These are phyloP conservation scores for Diaporthe ilicicola DNA, from an alignment of 2,329 filamentous ascomycete genomes.

Conservation along the genomic window DNA sequence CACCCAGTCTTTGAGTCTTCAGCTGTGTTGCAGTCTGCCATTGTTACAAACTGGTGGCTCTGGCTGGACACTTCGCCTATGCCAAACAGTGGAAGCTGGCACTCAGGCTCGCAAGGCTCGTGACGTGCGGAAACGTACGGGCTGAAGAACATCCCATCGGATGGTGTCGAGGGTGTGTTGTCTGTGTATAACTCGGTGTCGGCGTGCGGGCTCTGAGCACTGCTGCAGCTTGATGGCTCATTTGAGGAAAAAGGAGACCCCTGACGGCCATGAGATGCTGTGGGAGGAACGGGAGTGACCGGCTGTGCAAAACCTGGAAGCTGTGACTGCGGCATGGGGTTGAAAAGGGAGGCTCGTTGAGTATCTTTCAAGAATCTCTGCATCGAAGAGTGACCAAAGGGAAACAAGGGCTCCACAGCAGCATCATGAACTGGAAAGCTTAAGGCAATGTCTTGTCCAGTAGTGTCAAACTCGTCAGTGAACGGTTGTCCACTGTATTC, in stretches of 20 bases:
- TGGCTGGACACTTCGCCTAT: constrained; percentile 38
- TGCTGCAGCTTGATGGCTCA: constrained; percentile 47
- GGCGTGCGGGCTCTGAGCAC: constrained; percentile 47
- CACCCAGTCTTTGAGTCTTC: constrained; percentile 41
- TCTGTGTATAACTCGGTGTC: constrained; percentile 50
- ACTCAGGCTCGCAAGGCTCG: constrained; percentile 39
- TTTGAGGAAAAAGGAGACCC: constrained; percentile 50
- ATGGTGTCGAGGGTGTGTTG: constrained; percentile 48
- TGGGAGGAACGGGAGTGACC: constrained; percentile 33
- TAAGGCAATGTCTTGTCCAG: neutral
- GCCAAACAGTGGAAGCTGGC: constrained; percentile 42
- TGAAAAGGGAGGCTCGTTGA: constrained; percentile 40
- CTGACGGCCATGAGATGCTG: constrained; percentile 39
- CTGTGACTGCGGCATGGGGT: constrained; percentile 33
- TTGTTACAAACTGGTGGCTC: constrained; percentile 43
- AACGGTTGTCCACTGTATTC: constrained; percentile 8
- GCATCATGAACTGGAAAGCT: constrained; percentile 33
- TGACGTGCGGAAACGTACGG: constrained; percentile 38
- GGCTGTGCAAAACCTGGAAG: constrained; percentile 21
- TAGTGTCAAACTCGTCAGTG: constrained; percentile 1
- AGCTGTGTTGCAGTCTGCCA: constrained; percentile 43
- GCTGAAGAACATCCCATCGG: constrained; percentile 44
- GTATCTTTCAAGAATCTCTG: constrained; percentile 42
- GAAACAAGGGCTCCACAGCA: constrained; percentile 31
- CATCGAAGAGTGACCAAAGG: constrained; percentile 38